Evolutionary conservation across 1,284 basidiomycete species (phyloP).

Genomic region (Ceratobasidium sp.): DNA sequence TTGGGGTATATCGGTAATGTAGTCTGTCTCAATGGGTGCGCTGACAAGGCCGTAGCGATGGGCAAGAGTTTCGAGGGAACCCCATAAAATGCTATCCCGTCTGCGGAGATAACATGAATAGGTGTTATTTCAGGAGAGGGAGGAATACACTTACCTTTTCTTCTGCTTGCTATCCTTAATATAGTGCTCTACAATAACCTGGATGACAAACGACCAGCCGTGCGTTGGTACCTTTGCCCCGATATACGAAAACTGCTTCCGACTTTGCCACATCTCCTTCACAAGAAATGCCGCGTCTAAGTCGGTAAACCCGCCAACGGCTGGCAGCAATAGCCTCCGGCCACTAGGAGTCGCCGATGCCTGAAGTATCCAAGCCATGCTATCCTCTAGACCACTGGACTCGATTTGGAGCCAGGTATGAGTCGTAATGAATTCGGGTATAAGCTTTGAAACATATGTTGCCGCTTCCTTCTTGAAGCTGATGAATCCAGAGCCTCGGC

Average conservation of each 20-base stretch:
- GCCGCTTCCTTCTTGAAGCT: not conserved
- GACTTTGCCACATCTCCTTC: not conserved
- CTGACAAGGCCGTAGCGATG: constrained; percentile 16
- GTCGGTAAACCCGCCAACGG: not conserved
- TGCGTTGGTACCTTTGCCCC: not conserved
- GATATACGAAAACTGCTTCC: not conserved
- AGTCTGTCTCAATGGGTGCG: not conserved
- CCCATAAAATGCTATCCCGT: not conserved
- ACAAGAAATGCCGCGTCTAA: not conserved
- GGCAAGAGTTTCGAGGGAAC: constrained; percentile 7
- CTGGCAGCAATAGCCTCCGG: not conserved
- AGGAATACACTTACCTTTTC: no score
- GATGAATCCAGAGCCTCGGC: not conserved
- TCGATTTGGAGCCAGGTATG: not conserved
- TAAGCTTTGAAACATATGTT: not conserved
- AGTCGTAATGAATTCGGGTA: not conserved
- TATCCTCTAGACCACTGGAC: no score
- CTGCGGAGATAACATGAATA: not conserved
- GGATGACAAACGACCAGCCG: not conserved
- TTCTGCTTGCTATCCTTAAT: no score
- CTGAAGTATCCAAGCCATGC: not conserved
- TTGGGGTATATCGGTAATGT: not conserved
- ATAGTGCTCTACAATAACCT: no score
- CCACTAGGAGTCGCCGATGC: not conserved
- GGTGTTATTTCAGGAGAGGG: no score